A percentile compares a stretch with the other conserved stretches of the same genome.
phyloP scores from a whole-genome alignment of 2,329 filamentous ascomycete species.

The Pestalotiopsis sp. region DNA sequence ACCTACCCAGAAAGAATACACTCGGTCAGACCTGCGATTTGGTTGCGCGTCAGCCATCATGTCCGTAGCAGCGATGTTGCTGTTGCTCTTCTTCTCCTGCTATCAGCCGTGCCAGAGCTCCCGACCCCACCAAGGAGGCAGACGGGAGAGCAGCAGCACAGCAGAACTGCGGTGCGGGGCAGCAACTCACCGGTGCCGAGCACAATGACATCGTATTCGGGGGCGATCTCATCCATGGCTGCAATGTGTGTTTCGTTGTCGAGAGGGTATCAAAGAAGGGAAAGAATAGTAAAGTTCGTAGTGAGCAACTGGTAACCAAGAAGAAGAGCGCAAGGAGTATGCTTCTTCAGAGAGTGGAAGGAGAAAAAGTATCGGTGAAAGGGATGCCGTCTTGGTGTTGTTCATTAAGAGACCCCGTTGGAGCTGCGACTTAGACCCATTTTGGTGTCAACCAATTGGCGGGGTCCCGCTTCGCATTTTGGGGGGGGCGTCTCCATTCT shows the following conservation, averaged over 20 bases:
- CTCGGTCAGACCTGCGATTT: constrained; percentile 82
- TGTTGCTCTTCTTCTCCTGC: not conserved
- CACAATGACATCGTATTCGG: constrained; percentile 98
- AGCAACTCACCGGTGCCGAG: constrained; percentile 84
- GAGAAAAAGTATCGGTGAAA: constrained; percentile 33
- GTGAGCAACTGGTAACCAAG: constrained; percentile 15
- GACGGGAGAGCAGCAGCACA: constrained; percentile 12
- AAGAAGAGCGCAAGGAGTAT: constrained; percentile 4
- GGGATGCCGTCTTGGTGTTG: constrained; percentile 19
- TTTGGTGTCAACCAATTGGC: constrained; percentile 12
- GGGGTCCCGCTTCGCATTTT: constrained; percentile 18
- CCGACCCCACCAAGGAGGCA: constrained; percentile 18
- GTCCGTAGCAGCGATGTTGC: not conserved
- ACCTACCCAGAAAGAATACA: constrained; percentile 95
- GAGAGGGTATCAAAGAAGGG: constrained; percentile 1
- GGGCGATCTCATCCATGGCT: constrained; percentile 95
- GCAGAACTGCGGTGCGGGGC: constrained; percentile 17
- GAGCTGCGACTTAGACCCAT: constrained; percentile 26
- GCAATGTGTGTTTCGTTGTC: constrained; percentile 18
- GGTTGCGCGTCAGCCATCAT: not conserved
- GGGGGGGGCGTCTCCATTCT: constrained; percentile 22
- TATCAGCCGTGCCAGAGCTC: constrained; percentile 5
- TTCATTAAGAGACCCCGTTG: constrained; percentile 25
- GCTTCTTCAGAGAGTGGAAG: constrained; percentile 6
- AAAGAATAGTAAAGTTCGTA: constrained; percentile 12